These are phyloP conservation scores for Skeletonema grethae DNA, from an alignment of 108 stramenopile genomes.

Conservation along the genomic window DNA sequence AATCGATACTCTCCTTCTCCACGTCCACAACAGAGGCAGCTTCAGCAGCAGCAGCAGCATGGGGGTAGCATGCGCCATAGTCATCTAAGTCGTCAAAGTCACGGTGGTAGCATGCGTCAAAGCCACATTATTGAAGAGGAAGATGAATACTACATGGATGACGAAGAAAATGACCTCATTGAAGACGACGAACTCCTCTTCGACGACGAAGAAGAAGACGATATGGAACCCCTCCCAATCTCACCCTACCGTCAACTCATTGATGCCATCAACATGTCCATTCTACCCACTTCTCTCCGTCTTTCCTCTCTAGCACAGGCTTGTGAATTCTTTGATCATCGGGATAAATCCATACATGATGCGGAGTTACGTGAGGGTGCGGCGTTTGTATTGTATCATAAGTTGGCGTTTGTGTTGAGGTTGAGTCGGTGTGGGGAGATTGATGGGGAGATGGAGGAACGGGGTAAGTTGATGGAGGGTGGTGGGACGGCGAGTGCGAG, in stretches of 20 bases:
- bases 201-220: constrained; percentile 7
- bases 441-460: constrained; percentile 16
- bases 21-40: not conserved
- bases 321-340: constrained; percentile 56
- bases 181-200: not conserved
- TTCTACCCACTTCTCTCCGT: constrained; percentile 49
- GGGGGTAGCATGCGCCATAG: not conserved
- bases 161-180: not conserved
- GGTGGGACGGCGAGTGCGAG: not conserved
- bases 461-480: not conserved
- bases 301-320: constrained; percentile 46
- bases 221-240: constrained; percentile 8
- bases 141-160: not conserved
- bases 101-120: not conserved
- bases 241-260: constrained; percentile 51
- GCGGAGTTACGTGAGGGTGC: constrained; percentile 53
- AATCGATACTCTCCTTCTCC: too few species aligned
- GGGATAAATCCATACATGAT: constrained; percentile 53
- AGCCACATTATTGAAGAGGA: not conserved
- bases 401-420: constrained; percentile 47
- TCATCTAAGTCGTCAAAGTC: not conserved
- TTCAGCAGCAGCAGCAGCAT: not conserved
- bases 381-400: constrained; percentile 55
- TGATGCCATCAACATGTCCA: constrained; percentile 59
- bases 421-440: constrained; percentile 17